These are phyloP conservation scores for Helenozyma rhizophorensis DNA, from an alignment of 805 yeast species.

Conservation along the genomic window DNA sequence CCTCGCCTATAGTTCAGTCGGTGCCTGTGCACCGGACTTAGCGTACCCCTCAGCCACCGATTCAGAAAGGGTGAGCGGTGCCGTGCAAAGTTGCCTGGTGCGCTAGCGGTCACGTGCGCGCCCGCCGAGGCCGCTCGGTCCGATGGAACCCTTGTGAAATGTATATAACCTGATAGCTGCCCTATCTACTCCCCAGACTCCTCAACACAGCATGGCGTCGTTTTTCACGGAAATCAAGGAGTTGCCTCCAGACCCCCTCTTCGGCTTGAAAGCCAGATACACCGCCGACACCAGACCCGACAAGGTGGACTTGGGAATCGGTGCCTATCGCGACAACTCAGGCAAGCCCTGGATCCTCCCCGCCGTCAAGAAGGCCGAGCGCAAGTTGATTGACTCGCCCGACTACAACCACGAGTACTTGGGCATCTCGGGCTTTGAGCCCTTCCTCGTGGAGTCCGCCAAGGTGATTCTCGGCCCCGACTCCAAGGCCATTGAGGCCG, in stretches of 20 bases:
- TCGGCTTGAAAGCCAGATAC: slow-evolving; percentile 71
- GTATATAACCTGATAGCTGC: too few relatives aligned
- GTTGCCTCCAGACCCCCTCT: slow-evolving; percentile 84
- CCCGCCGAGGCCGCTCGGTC: not conserved
- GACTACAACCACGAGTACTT: slow-evolving; percentile 69
- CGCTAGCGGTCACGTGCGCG: not conserved
- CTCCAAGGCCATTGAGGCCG: slow-evolving; percentile 23
- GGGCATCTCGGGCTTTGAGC: slow-evolving; percentile 72
- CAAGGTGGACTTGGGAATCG: slow-evolving; percentile 85
- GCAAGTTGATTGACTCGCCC: slow-evolving; percentile 52
- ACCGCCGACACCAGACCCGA: slow-evolving; percentile 50
- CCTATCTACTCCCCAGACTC: not conserved
- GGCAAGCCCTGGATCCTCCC: slow-evolving; percentile 74
- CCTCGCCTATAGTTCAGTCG: too few relatives aligned
- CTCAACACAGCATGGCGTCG: slow-evolving; percentile 28
- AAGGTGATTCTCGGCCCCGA: slow-evolving; percentile 65
- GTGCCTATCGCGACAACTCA: slow-evolving; percentile 66
- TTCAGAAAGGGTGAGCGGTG: not conserved
- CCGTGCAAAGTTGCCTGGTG: not conserved
- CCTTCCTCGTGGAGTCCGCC: slow-evolving; percentile 67
- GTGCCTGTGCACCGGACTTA: too few relatives aligned
- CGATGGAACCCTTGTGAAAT: too few relatives aligned
- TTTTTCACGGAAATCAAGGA: slow-evolving; percentile 49
- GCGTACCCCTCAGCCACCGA: too few relatives aligned
- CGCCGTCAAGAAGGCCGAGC: slow-evolving; percentile 67